Evolutionary conservation across 2,329 filamentous ascomycete genomes (phyloP), one percentile per base, ranked within the genome.

Genomic region (Calycina herbarum): DNA sequence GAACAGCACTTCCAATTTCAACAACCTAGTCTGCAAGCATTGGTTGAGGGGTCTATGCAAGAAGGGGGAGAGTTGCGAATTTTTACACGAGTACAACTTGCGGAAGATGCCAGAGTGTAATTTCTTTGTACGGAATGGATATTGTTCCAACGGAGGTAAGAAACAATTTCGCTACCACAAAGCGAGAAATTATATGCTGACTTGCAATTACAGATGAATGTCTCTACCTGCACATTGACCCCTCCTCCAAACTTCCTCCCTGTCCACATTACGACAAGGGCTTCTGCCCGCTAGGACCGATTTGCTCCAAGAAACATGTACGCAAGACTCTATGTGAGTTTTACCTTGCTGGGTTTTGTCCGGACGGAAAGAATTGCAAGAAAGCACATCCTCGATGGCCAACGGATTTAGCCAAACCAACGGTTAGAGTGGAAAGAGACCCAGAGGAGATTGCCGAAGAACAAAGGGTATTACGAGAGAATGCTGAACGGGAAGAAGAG

Each of bases 71-170:
- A 87, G 89, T 72, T 99, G 95, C 87, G 95, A 99, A 82, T 99
- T 98, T 75, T 83, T 98, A 59, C 95, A 99, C 83, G 95, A 98
- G 80, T 99, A 97, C 83, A 98, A 99, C 80, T 86, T 99, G 72
- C 89, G 95, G 69, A 94, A 95, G 79, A 98, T 98, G 93, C 94
- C 95, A 69, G 95, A 98, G 81, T 99, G 95, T 81, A 96, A 96
- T 76, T 96, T 97, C 79, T 98, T 94, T 80, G 89, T 93, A 65
- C 87, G 93, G 67, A 96, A 95, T 76, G 93, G 93, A 64, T 97
- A 96, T 78, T 99, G 95, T 80, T 92, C 91, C 69, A 97, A 97
- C 79, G 95, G 94, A 71, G 74, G 74, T 74, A 73, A 42, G 71
- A 68, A 38, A 54, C 6, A 13, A 11, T 11, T 15, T 31, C 42